These are phyloP conservation scores for Phylloporus rhodoxanthus DNA, from an alignment of 768 basidiomycete genomes.

Conservation along the genomic window DNA sequence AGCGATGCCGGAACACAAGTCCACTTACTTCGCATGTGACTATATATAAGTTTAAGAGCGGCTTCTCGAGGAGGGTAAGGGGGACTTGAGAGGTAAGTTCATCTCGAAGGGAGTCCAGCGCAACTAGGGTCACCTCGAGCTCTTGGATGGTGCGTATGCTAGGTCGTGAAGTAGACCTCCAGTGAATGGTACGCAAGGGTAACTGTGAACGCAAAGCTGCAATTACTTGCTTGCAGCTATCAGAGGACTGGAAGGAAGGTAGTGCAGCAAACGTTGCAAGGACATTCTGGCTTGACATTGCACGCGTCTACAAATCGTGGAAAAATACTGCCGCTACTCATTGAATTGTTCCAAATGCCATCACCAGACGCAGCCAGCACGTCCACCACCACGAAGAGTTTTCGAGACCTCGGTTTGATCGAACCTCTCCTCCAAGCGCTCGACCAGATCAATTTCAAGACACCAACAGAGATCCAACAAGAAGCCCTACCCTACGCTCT, in stretches of 20 bases:
- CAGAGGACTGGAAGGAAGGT: conserved; percentile 57
- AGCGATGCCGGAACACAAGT: neutral
- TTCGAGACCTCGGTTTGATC: conserved; percentile 82
- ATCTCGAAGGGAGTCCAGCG: conserved; percentile 62
- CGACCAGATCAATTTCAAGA: conserved; percentile 71
- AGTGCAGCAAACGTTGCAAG: conserved; percentile 66
- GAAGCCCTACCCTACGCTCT: conserved; percentile 84
- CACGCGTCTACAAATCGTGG: conserved; percentile 11
- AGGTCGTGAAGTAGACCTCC: conserved; percentile 72
- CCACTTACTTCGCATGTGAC: conserved; percentile 80
- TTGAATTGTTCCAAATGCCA: conserved; percentile 43
- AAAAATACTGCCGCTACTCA: neutral
- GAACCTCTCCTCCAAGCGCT: conserved; percentile 85
- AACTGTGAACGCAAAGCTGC: conserved; percentile 61
- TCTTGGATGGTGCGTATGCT: conserved; percentile 84
- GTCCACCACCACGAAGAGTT: conserved; percentile 43
- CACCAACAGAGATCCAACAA: conserved; percentile 87
- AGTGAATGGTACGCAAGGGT: conserved; percentile 87
- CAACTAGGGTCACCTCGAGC: conserved; percentile 68
- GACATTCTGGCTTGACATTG: conserved; percentile 45
- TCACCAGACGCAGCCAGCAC: conserved; percentile 57
- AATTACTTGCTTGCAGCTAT: conserved; percentile 67
- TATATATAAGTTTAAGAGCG: conserved; percentile 81
- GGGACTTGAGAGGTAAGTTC: conserved; percentile 74
- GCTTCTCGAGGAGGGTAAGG: conserved; percentile 75